Conservation (phyloP, 225 moss, liverwort and hornwort species). For the Polytrichum formosum region DNA sequence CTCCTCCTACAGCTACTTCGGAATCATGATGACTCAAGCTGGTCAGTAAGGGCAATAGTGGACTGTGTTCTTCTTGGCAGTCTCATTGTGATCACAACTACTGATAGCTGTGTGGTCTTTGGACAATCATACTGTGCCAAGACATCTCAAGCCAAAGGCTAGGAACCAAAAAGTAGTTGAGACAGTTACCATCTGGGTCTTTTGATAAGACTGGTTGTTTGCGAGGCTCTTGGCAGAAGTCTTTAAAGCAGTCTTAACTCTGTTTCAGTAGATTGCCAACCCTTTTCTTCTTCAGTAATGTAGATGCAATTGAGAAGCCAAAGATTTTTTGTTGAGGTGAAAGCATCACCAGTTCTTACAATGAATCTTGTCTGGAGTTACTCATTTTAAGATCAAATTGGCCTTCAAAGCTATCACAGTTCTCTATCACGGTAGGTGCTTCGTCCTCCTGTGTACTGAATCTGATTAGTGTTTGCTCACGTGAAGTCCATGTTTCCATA, state of each 20-base stretch:
- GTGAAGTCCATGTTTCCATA: too few relatives aligned
- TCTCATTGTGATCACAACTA: background rate
- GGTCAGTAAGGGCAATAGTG: background rate
- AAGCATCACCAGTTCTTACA: background rate
- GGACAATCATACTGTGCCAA: background rate
- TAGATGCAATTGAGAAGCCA: background rate
- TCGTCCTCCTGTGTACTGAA: too few relatives aligned
- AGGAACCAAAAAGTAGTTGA: conserved; percentile 1
- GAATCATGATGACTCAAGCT: conserved; percentile 19
- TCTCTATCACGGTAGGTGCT: too few relatives aligned
- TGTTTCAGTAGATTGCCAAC: background rate
- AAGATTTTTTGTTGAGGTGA: background rate
- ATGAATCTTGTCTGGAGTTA: background rate
- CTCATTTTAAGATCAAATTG: background rate
- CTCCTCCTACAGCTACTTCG: conserved; percentile 51
- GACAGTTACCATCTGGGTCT: background rate
- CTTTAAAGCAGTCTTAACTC: background rate
- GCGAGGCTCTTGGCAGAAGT: too few relatives aligned
- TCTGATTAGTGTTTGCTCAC: too few relatives aligned
- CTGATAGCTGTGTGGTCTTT: background rate
- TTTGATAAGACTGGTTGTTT: background rate
- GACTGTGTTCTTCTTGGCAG: background rate
- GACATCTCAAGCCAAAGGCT: background rate
- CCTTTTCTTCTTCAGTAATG: background rate
- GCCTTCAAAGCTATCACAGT: too few relatives aligned